phyloP scores from a whole-genome alignment of 2,329 filamentous ascomycete genomes.

The Apiospora hydei region DNA sequence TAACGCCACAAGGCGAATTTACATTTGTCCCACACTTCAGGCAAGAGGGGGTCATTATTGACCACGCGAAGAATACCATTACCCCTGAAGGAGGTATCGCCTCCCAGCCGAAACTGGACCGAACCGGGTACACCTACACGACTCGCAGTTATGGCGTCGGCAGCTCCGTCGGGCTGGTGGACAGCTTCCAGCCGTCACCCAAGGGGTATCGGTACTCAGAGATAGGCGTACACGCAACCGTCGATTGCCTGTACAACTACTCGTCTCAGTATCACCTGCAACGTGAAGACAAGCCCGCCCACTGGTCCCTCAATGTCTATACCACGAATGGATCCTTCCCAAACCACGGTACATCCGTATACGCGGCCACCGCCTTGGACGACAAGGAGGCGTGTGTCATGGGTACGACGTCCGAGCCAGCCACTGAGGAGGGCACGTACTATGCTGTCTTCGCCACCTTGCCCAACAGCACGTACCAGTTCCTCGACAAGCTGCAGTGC shows the following conservation, averaged over 20 bases:
- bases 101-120: background rate
- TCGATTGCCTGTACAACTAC: background rate
- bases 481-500: background rate
- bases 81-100: background rate
- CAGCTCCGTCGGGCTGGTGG: background rate
- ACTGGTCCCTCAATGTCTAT: background rate
- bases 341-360: background rate
- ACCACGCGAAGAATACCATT: background rate
- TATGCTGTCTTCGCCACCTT: background rate
- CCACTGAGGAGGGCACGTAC: background rate
- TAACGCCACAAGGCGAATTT: background rate
- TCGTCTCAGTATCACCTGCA: background rate
- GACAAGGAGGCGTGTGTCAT: background rate
- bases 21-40: background rate
- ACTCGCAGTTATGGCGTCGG: background rate
- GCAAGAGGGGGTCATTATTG: background rate
- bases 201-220: background rate
- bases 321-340: background rate
- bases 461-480: background rate
- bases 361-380: background rate
- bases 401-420: background rate
- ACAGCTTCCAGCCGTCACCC: background rate
- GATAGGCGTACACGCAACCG: background rate
- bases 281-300: background rate
- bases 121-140: background rate